Evolutionary conservation across 2,329 filamentous ascomycete genomes (phyloP).

Genomic region (Macrophomina tecta): DNA sequence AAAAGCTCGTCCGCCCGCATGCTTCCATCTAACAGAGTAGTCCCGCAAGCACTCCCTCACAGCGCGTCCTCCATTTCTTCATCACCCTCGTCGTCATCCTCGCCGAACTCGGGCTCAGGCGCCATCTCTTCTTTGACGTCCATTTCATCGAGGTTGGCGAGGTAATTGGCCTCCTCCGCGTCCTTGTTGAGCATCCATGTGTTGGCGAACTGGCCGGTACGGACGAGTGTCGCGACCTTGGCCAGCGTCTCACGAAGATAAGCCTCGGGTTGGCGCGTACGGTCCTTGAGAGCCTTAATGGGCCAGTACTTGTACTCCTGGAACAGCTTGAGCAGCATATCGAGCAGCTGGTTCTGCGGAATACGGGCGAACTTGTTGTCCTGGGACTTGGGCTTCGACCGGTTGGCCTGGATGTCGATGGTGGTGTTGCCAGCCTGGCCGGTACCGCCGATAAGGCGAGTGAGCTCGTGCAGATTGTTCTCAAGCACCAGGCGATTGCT

Average conservation of each 20-base stretch:
- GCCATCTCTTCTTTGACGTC: constrained; percentile 29
- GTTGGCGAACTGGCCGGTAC: constrained; percentile 82
- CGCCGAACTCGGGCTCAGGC: constrained; percentile 49
- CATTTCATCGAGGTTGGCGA: neutral
- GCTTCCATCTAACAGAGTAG: neutral
- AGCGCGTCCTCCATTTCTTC: constrained; percentile 76
- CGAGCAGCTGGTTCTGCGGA: constrained; percentile 84
- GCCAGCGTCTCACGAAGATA: constrained; percentile 87
- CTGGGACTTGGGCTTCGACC: constrained; percentile 59
- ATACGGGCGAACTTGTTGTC: constrained; percentile 90
- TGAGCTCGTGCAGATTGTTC: constrained; percentile 24
- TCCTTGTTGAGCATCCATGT: constrained; percentile 74
- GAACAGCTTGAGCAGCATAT: constrained; percentile 84
- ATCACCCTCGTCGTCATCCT: constrained; percentile 66
- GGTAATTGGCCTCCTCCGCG: constrained; percentile 18
- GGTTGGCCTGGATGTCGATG: constrained; percentile 54
- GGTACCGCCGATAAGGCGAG: constrained; percentile 26
- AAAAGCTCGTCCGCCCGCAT: no score
- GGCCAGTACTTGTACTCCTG: constrained; percentile 88
- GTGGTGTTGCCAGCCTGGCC: constrained; percentile 46
- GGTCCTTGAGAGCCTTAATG: constrained; percentile 81
- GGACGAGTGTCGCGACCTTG: constrained; percentile 80
- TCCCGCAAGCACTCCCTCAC: neutral
- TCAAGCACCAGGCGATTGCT: constrained; percentile 25
- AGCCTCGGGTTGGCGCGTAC: constrained; percentile 86